Evolutionary conservation across 2,329 filamentous ascomycete species (phyloP).

Genomic region (Exophiala bonariae): DNA sequence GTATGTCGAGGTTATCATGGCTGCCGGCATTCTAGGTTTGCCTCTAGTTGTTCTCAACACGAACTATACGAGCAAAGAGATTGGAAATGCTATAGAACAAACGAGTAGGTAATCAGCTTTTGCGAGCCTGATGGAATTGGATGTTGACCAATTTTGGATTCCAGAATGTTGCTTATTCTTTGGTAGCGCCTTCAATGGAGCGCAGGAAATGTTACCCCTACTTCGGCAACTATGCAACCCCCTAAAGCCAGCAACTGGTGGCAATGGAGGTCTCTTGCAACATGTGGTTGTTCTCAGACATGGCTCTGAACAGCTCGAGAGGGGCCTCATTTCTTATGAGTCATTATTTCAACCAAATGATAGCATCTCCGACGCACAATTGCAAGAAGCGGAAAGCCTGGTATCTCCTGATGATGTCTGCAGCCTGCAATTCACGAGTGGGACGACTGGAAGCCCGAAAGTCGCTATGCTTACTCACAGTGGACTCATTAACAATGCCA

Average conservation of each 20-base stretch:
- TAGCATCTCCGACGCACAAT: no score
- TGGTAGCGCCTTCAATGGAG: constrained; percentile 68
- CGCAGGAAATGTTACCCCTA: no score
- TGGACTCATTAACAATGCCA: constrained; percentile 69
- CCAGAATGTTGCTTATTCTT: no score
- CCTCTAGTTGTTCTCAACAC: constrained; percentile 36
- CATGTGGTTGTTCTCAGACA: constrained; percentile 61
- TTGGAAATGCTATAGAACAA: constrained; percentile 69
- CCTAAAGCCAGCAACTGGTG: no score
- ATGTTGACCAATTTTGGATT: no score
- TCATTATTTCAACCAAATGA: no score
- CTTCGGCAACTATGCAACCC: no score
- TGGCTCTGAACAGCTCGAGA: no score
- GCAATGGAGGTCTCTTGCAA: no score
- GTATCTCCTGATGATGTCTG: constrained; percentile 63
- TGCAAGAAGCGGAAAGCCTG: no score
- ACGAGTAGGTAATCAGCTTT: constrained; percentile 75
- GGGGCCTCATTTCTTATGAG: constrained; percentile 11
- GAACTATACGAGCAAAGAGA: constrained; percentile 57
- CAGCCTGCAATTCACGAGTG: constrained; percentile 96
- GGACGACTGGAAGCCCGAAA: constrained; percentile 83
- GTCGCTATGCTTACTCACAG: constrained; percentile 80
- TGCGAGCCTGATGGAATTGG: no score
- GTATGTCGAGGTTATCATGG: constrained; percentile 28
- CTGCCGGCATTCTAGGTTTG: constrained; percentile 34